phyloP scores from a whole-genome alignment of 1,139 yeast species.

The Sugiyamaella japonica region DNA sequence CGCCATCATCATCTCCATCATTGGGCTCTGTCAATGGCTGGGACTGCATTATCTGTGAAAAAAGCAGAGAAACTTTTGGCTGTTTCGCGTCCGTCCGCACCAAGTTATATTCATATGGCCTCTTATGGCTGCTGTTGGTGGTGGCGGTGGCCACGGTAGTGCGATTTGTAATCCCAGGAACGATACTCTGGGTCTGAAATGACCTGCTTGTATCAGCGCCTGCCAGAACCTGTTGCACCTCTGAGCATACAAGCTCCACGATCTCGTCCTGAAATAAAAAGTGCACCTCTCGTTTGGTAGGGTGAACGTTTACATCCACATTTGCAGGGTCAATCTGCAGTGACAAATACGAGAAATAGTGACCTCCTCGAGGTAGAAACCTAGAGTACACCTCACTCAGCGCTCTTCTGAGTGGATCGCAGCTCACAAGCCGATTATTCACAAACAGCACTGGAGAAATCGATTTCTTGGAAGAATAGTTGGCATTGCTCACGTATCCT shows the following conservation, averaged over 20 bases:
- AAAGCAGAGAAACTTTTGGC: constrained; percentile 52
- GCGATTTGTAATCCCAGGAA: constrained; percentile 34
- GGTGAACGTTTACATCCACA: constrained; percentile 92
- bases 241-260: constrained; percentile 55
- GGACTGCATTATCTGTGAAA: constrained; percentile 25
- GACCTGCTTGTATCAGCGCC: constrained; percentile 68
- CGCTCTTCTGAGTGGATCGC: constrained; percentile 78
- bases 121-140: constrained; percentile 19
- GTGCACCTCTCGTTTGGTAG: constrained; percentile 90
- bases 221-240: constrained; percentile 53
- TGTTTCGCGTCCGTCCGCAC: constrained; percentile 73
- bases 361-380: constrained; percentile 77
- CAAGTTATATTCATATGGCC: constrained; percentile 39
- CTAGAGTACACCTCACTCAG: constrained; percentile 60
- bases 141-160: neutral
- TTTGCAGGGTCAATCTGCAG: constrained; percentile 64
- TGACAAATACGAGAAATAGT: constrained; percentile 75
- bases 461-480: constrained; percentile 66
- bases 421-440: constrained; percentile 76
- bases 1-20: neutral
- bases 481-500: constrained; percentile 73
- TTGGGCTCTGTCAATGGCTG: neutral
- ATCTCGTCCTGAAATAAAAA: constrained; percentile 87
- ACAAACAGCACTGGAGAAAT: constrained; percentile 70
- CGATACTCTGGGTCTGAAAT: constrained; percentile 63